Evolutionary conservation across 75 land plant species (phyloP), one percentile per base, ranked within the genome.

Genomic region (Cunninghamia lanceolata): DNA sequence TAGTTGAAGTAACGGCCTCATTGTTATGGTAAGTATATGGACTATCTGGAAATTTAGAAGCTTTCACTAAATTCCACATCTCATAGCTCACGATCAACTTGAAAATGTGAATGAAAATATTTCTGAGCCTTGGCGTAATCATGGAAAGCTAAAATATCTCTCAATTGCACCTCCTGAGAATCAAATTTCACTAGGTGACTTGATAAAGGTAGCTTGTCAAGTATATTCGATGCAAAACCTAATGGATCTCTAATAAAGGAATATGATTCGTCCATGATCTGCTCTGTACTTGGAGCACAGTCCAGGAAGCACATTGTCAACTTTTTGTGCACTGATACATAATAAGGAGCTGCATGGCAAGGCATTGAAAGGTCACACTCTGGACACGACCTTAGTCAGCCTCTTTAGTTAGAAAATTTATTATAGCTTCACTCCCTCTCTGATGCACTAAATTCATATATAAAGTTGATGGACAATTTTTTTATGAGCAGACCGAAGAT

Each of bases 291-390:
- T 38, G 99, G 99, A 81, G 99, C 83, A 89, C 99, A 98, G 82
- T 98, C 99, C 66, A 98, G 85, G 88, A 98, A 96, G 9, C 91
- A 92, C 99, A 98, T 94, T 5, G 99, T 89, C 59, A 98, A 32
- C 77, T 98, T 87, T 45, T 74, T 76, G 76, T 98, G 99, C 40
- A 98, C 86, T 42, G 91, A 85, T 17, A 97, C 94, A 86, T 98
- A 98, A 86, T 94, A 96, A 46, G 99, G 99, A 77, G 99, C 96
- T 52, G 97, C 90, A 87, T 98, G 99, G 90, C 99, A 98, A 14
- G 96, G 99, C 94, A 92, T 98, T 30, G 96, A 84, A 96, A 96
- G 42, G 93, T 79, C 70, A 98, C 88, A 32, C 93, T 92, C 87
- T 91, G 86, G 81, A 94, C 96, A 80, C 89, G 92, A 25, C 88